These are phyloP conservation scores for Brassica carinata DNA, from an alignment of 345 rosid species.

Conservation along the genomic window DNA sequence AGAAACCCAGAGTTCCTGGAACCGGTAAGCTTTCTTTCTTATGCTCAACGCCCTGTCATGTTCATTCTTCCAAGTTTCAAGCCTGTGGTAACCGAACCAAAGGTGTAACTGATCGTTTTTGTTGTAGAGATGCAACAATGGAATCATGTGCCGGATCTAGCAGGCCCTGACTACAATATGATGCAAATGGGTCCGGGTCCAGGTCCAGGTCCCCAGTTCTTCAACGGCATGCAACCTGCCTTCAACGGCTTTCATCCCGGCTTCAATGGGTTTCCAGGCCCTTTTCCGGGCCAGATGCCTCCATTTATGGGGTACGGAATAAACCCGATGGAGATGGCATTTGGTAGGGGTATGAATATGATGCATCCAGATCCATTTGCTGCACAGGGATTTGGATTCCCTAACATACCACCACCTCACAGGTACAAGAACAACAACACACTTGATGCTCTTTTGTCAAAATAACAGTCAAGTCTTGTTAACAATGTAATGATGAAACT, in stretches of 20 bases:
- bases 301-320: conserved; percentile 42
- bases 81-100: background rate
- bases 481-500: conserved; percentile 5
- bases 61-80: background rate
- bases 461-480: background rate
- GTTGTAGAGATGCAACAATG: conserved; percentile 71
- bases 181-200: conserved; percentile 75
- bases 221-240: conserved; percentile 61
- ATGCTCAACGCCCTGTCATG: background rate
- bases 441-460: background rate
- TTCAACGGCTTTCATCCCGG: conserved; percentile 42
- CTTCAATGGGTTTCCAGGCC: conserved; percentile 41
- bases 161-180: conserved; percentile 80
- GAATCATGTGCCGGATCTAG: conserved; percentile 76
- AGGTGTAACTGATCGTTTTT: background rate
- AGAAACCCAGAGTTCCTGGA: conserved; percentile 48
- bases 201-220: conserved; percentile 61
- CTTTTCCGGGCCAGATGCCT: conserved; percentile 41
- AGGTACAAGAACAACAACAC: conserved; percentile 23
- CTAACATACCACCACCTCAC: conserved; percentile 44
- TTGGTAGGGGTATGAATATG: conserved; percentile 42
- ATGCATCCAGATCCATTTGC: conserved; percentile 46
- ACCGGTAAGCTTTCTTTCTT: conserved; percentile 31
- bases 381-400: conserved; percentile 45
- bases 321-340: conserved; percentile 41